A percentile compares a stretch with the other conserved stretches of the same genome.
Evolutionary conservation across 805 yeast genomes (phyloP).

Genomic region (Candida railenensis): DNA sequence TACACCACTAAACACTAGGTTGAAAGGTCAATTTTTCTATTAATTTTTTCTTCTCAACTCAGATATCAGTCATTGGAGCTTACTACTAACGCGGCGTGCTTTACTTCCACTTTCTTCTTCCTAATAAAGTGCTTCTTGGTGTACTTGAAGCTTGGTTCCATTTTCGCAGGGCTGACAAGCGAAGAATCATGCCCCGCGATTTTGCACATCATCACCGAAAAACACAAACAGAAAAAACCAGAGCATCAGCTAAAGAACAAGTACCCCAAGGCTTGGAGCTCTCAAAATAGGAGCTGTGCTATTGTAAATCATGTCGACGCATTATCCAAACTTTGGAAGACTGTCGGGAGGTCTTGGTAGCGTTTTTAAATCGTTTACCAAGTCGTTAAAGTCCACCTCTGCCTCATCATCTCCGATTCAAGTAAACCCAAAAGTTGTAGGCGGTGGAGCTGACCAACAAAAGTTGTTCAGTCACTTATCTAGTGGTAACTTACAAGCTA

Average conservation of each 20-base stretch:
- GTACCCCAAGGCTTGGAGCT: too few species aligned
- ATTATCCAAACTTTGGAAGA: slow-evolving; percentile 28
- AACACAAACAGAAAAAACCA: too few species aligned
- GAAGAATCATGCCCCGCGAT: background rate
- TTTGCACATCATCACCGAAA: background rate
- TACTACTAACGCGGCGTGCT: too few species aligned
- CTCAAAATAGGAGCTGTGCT: too few species aligned
- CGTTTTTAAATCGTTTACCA: slow-evolving; percentile 39
- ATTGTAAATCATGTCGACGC: slow-evolving; percentile 27
- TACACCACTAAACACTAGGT: too few species aligned
- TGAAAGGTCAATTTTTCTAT: too few species aligned
- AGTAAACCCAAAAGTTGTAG: slow-evolving; percentile 44
- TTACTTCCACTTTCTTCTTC: too few species aligned
- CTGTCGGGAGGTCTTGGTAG: slow-evolving; percentile 35
- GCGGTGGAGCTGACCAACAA: slow-evolving; percentile 43
- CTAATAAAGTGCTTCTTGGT: too few species aligned
- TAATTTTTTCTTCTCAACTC: too few species aligned
- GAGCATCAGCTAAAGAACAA: too few species aligned
- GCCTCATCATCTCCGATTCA: slow-evolving; percentile 21
- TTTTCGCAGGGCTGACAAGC: background rate
- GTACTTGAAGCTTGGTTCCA: too few species aligned
- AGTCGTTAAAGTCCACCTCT: slow-evolving; percentile 26
- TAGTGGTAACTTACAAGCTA: slow-evolving; percentile 27
- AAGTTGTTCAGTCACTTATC: slow-evolving; percentile 37
- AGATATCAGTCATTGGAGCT: too few species aligned